A percentile compares a stretch with the other conserved stretches of the same genome.
Evolutionary conservation across 2,329 filamentous ascomycete species (phyloP).

Genomic region (Geoglossum cookeanum): DNA sequence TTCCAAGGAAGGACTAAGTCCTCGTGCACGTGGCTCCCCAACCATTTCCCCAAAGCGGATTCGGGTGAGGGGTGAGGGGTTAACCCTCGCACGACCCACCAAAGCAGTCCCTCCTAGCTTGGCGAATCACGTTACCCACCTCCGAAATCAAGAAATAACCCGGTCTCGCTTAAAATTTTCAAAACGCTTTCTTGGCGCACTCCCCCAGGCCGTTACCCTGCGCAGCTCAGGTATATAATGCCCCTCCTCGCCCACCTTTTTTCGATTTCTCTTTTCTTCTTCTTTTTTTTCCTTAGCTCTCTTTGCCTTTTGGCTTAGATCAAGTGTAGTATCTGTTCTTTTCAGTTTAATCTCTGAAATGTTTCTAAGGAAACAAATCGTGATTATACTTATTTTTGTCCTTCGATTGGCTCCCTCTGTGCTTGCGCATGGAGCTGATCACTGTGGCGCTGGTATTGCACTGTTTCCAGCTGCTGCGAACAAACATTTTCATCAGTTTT

Average conservation of each 20-base stretch:
- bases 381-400: conserved; percentile 74
- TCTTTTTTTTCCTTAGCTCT: conserved; percentile 29
- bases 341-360: conserved; percentile 90
- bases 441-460: conserved; percentile 63
- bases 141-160: neutral
- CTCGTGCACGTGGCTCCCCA: too few relatives aligned
- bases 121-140: too few relatives aligned
- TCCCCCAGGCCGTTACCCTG: rapidly evolving
- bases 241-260: neutral
- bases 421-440: conserved; percentile 47
- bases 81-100: too few relatives aligned
- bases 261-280: conserved; percentile 21
- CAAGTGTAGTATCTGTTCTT: conserved; percentile 95
- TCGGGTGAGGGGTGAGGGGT: too few relatives aligned
- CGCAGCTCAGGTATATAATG: conserved; percentile 16
- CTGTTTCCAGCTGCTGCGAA: conserved; percentile 56
- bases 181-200: neutral
- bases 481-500: neutral
- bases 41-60: too few relatives aligned
- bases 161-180: conserved; percentile 7
- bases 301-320: conserved; percentile 54
- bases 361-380: conserved; percentile 48
- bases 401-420: conserved; percentile 36
- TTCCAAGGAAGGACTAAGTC: too few relatives aligned
- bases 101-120: too few relatives aligned